Evolutionary conservation across 2,329 filamentous ascomycete species (phyloP), one percentile per base, ranked within the genome.

Genomic region (Pseudogymnoascus sp.): DNA sequence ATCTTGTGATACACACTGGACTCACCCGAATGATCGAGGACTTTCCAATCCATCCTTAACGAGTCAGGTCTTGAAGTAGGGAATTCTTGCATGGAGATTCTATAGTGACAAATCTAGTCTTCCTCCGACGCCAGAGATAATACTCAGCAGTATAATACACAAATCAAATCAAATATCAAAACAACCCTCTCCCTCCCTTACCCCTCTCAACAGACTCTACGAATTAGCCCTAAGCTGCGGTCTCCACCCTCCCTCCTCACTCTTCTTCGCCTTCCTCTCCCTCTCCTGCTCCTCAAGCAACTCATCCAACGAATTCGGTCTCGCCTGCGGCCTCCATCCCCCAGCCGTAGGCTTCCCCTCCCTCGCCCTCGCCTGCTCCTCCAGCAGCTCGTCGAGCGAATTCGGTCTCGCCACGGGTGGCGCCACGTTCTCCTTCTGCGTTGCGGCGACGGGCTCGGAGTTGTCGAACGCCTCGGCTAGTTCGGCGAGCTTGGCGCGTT

Each of bases 131-230:
- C 29, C 49, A 55, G n/a, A 31, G 8, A 52, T 19, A 16, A 1
- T 26, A 11, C 45, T 52, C n/a, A 33, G n/a, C 26, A 19, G n/a
- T 55, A 55, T 55, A 55, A 55, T 55, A 55, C 49, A 52, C 45
- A 33, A 55, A 55, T 10, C 49, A 55, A 45, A 33, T 16, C 49
- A 55, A 55, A 55, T 55, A 55, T 55, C 49, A 55, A 33, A 55
- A 55, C 26, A 55, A 55, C 10, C 26, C n/a, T n/a, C n/a, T 26
- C 1, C 6, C 41, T 12, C 16, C 14, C n/a, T 8, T n/a, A 10
- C 26, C 0, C 2, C 41, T 12, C 23, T 16, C 26, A 8, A 2
- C 12, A 12, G 16, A 5, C 4, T 31, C 49, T 55, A 55, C n/a
- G 49, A 55, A 33, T 55, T 19, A 31, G 29, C 49, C 26, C 26